Evolutionary conservation across 805 yeast species (phyloP).

Genomic region (Schwanniomyces yamadae): DNA sequence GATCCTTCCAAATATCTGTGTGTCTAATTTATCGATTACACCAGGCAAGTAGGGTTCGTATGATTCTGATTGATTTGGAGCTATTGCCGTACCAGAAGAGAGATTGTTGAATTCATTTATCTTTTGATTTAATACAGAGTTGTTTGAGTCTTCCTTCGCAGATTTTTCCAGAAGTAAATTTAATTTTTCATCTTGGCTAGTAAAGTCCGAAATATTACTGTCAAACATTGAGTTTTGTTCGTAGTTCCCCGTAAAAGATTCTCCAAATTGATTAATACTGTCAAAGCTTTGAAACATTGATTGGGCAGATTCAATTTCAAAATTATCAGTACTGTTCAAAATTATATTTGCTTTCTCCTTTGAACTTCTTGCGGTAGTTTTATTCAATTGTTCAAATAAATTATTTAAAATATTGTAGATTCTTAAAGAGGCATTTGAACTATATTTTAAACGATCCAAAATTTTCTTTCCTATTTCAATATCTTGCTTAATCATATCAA

Average conservation of each 20-base stretch:
- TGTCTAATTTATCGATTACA: slow-evolving; percentile 79
- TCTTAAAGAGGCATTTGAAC: slow-evolving; percentile 74
- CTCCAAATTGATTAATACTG: slow-evolving; percentile 22
- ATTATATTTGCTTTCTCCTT: neutral
- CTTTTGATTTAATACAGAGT: slow-evolving; percentile 1
- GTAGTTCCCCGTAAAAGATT: neutral
- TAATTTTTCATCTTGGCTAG: neutral
- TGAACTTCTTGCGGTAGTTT: slow-evolving; percentile 54
- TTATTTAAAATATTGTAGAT: slow-evolving; percentile 78
- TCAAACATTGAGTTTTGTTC: slow-evolving; percentile 2
- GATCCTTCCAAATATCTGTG: slow-evolving; percentile 80
- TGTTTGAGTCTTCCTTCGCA: neutral
- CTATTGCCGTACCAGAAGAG: neutral
- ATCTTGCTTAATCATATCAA: slow-evolving; percentile 66
- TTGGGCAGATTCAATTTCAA: slow-evolving; percentile 12
- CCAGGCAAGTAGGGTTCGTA: slow-evolving; percentile 64
- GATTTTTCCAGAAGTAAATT: too few relatives aligned
- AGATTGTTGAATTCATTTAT: slow-evolving; percentile 1
- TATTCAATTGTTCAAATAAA: slow-evolving; percentile 75
- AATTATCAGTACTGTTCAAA: neutral
- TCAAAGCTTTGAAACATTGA: slow-evolving; percentile 28
- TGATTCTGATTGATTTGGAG: neutral
- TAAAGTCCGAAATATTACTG: slow-evolving; percentile 2
- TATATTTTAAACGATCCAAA: slow-evolving; percentile 65
- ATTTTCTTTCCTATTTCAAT: slow-evolving; percentile 81